Conservation (phyloP, 441 rosid genomes). For the Erysimum pusillum region DNA sequence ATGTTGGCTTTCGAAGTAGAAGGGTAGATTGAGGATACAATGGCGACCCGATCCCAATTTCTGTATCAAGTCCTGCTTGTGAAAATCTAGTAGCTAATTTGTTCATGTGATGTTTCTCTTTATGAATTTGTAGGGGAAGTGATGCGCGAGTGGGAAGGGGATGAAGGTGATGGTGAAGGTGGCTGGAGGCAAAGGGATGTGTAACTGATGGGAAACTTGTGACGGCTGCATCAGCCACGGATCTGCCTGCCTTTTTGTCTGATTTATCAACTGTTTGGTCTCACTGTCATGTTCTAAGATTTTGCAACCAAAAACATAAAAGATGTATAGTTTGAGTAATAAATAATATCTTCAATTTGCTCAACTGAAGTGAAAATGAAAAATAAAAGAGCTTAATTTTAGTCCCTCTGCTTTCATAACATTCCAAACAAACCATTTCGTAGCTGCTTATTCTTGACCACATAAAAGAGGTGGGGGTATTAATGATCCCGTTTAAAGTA, state of each 20-base stretch:
- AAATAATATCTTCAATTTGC: not conserved
- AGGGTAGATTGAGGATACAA: not conserved
- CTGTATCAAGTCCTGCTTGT: not conserved
- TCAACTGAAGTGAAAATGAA: no score
- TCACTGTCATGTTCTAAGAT: slow-evolving; percentile 44
- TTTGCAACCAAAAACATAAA: not conserved
- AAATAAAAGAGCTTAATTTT: no score
- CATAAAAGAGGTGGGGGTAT: no score
- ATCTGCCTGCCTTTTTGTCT: slow-evolving; percentile 50
- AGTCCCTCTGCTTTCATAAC: no score
- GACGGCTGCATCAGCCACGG: slow-evolving; percentile 52
- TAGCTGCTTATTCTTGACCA: no score
- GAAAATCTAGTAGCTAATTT: not conserved
- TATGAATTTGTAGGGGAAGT: slow-evolving; percentile 41
- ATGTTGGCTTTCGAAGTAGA: not conserved
- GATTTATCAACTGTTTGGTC: slow-evolving; percentile 42
- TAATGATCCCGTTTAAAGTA: no score
- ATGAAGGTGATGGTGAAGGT: slow-evolving; percentile 56
- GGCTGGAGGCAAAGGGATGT: slow-evolving; percentile 51
- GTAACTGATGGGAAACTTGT: slow-evolving; percentile 52
- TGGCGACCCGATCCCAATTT: not conserved
- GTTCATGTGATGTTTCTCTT: slow-evolving; percentile 9
- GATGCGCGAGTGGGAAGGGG: slow-evolving; percentile 47
- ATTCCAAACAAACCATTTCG: no score
- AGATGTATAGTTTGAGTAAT: not conserved